Percentiles rank a stretch among this genome's conserved stretches.
Evolutionary conservation across 345 rosid species (phyloP).

Genomic region (Toxicodendron radicans): DNA sequence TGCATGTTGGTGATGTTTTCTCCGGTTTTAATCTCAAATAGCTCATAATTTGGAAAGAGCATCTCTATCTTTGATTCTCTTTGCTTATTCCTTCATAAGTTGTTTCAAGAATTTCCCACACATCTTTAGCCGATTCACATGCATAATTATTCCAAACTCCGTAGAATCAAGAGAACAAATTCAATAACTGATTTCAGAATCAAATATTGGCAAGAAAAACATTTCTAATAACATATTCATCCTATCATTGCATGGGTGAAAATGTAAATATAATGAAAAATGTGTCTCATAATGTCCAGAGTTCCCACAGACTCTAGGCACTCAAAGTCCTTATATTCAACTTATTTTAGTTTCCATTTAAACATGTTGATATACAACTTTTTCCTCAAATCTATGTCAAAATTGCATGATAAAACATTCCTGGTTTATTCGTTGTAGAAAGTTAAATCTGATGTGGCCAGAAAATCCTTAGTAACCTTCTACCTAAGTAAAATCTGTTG

Average conservation of each 20-base stretch:
- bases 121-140: too few species aligned
- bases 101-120: too few species aligned
- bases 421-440: neutral
- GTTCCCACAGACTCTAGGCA: neutral
- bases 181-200: neutral
- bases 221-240: neutral
- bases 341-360: neutral
- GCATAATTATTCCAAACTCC: too few species aligned
- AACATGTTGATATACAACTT: neutral
- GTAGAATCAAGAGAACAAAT: too few species aligned
- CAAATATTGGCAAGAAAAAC: too few species aligned
- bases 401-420: neutral
- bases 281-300: neutral
- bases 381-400: neutral
- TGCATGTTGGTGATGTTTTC: too few species aligned
- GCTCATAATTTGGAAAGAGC: too few species aligned
- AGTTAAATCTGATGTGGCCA: neutral
- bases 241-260: neutral
- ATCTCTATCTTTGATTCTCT: too few species aligned
- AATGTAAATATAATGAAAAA: too few species aligned
- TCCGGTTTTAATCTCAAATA: too few species aligned
- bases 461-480: neutral
- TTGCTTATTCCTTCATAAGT: too few species aligned
- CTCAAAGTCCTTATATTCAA: conserved; percentile 1
- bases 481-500: neutral